phyloP scores from a whole-genome alignment of 805 yeast species.

The Jamesozyma spencerorum region DNA sequence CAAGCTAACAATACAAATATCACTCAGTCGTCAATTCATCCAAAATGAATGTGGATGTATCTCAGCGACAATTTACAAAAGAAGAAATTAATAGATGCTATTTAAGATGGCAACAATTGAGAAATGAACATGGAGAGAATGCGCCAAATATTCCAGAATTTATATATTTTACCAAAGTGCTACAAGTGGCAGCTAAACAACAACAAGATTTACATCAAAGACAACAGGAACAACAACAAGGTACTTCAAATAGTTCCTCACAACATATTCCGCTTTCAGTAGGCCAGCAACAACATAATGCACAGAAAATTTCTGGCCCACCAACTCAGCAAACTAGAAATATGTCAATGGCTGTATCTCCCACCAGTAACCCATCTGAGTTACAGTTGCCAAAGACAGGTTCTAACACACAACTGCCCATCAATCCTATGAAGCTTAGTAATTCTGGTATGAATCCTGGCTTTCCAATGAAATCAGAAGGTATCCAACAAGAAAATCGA shows the following conservation, averaged over 20 bases:
- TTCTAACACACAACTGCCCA: not conserved
- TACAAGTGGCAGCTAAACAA: constrained; percentile 30
- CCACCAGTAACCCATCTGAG: too few relatives aligned
- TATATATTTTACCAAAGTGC: constrained; percentile 28
- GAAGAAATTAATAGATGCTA: constrained; percentile 32
- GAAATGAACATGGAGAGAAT: constrained; percentile 30
- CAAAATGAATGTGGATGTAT: constrained; percentile 23
- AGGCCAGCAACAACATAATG: constrained; percentile 7
- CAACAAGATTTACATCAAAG: constrained; percentile 25
- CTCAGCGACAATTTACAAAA: constrained; percentile 26
- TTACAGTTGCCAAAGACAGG: too few relatives aligned
- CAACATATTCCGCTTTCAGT: not conserved
- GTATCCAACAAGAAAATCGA: not conserved
- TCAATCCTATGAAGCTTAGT: constrained; percentile 1
- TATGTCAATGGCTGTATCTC: not conserved
- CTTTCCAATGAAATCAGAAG: not conserved
- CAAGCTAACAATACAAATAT: too few relatives aligned
- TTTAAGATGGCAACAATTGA: constrained; percentile 31
- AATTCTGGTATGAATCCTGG: constrained; percentile 1
- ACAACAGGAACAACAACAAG: constrained; percentile 11
- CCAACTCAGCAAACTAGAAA: not conserved
- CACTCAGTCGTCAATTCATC: too few relatives aligned
- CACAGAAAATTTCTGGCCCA: constrained; percentile 5
- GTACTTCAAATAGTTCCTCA: not conserved
- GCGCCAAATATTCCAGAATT: constrained; percentile 29